Conservation (phyloP, 163 green algal species). For the Volvox carteri region DNA sequence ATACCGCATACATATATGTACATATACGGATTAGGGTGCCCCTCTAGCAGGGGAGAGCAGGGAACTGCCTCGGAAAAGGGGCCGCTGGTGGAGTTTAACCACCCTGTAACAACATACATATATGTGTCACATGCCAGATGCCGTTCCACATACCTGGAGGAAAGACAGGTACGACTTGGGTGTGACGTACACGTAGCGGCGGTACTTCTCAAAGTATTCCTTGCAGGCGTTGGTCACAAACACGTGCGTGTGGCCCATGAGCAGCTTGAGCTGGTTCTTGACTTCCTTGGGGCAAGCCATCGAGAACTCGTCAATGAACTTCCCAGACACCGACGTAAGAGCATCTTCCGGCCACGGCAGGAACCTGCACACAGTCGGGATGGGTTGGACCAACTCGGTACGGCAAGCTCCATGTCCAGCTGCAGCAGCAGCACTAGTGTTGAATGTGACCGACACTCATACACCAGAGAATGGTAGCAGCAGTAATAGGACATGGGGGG, state of each 20-base stretch:
- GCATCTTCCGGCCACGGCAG: conserved; percentile 96
- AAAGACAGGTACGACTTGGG: conserved; percentile 96
- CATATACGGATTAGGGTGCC: too few species aligned
- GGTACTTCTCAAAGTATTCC: conserved; percentile 93
- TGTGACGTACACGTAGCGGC: conserved; percentile 94
- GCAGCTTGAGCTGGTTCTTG: conserved; percentile 86
- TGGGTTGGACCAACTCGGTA: too few species aligned
- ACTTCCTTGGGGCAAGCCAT: conserved; percentile 86
- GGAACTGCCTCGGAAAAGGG: too few species aligned
- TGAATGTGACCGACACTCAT: too few species aligned
- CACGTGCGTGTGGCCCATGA: conserved; percentile 92
- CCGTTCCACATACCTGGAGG: conserved; percentile 73
- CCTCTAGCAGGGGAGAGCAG: too few species aligned
- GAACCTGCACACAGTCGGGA: conserved; percentile 87
- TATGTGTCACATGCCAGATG: neutral
- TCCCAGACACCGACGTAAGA: conserved; percentile 86
- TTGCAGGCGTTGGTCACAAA: conserved; percentile 89
- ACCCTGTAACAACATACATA: too few species aligned
- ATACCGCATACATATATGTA: neutral
- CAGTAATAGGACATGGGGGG: too few species aligned
- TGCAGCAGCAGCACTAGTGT: too few species aligned
- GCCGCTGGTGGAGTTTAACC: too few species aligned
- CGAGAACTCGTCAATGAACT: conserved; percentile 91
- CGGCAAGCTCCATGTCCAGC: too few species aligned
- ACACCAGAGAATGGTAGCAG: too few species aligned